Base-by-base conservation (phyloP, 2,329 filamentous ascomycete species). In the Neoarthrinium moseri region DNA sequence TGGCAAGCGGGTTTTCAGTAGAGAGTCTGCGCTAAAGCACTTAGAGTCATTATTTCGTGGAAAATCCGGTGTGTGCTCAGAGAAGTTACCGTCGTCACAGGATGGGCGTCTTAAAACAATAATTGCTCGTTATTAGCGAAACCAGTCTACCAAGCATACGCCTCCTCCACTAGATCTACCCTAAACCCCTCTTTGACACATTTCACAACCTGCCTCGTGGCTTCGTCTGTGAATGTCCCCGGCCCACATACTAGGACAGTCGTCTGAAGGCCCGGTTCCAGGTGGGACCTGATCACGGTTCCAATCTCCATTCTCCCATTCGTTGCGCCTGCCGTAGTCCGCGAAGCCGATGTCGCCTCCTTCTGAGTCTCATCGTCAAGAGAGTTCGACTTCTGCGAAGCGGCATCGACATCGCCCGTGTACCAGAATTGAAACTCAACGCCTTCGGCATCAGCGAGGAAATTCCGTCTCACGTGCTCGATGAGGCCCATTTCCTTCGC, bases 221-320 rank as follows among this genome's bases (percentile, higher is more conserved):
- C 56, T 22, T 60, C 59, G 21, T 62, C 59, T 1, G 57, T 57
- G 58, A 62, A 61, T 4, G 44, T 49, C 6, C 49, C 53, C 1
- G 59, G 58, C 1, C 59, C 59, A 20, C 59, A 61, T 2, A 58
- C 54, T 2, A 62, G 17, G 2, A 62, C 55, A 0, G 56, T 53
- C 2, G 54, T 58, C 15, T 56, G 56, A 13, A 20, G 46, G 12
- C 45, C 49, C 2, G 33, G 34, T 21, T 51, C 50, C 4, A 54
- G 22, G 44, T 12, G 38, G 10, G 51, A 54, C 44, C 38, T 51
- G 17, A 52, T 54, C 15, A 58, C 45, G 41, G 38, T 35, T 38
- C 39, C 42, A 18, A 56, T 47, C 34, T 55, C 33, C 54, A 51
- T 56, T 21, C 50, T 44, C 5, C 56, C 57, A 1, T 45, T 26